Evolutionary conservation across 257 asterid genomes (phyloP).

Genomic region (Euphrasia confusa): DNA sequence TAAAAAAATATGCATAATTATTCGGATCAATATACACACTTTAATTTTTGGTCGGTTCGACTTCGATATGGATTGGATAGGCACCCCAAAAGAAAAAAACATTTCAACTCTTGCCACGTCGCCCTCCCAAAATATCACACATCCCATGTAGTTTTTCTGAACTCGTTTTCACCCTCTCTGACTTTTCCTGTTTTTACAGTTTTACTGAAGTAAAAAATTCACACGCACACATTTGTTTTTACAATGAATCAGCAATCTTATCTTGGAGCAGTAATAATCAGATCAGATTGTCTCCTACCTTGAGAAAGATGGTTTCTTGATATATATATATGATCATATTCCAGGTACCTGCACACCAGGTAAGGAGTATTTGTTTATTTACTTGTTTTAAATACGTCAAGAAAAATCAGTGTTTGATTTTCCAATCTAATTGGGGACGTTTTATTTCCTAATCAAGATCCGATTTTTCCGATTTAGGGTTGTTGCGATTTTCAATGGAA

Average conservation of each 20-base stretch:
- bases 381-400: not conserved
- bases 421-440: not conserved
- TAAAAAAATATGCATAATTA: too few species aligned
- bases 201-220: not conserved
- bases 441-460: conserved; percentile 20
- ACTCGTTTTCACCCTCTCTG: not conserved
- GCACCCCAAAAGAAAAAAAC: too few species aligned
- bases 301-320: conserved; percentile 23
- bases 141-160: not conserved
- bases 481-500: conserved; percentile 51
- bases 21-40: too few species aligned
- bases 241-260: conserved; percentile 8
- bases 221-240: not conserved
- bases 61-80: too few species aligned
- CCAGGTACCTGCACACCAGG: conserved; percentile 13
- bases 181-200: not conserved
- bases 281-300: conserved; percentile 1
- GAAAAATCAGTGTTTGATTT: not conserved
- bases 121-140: conserved; percentile 1
- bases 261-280: conserved; percentile 10
- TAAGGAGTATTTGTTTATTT: not conserved
- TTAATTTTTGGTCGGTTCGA: too few species aligned
- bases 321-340: not conserved
- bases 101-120: too few species aligned
- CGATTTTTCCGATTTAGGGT: conserved; percentile 43